These are phyloP conservation scores for Aspergillus cejpii DNA, from an alignment of 2,329 filamentous ascomycete species.

Conservation along the genomic window DNA sequence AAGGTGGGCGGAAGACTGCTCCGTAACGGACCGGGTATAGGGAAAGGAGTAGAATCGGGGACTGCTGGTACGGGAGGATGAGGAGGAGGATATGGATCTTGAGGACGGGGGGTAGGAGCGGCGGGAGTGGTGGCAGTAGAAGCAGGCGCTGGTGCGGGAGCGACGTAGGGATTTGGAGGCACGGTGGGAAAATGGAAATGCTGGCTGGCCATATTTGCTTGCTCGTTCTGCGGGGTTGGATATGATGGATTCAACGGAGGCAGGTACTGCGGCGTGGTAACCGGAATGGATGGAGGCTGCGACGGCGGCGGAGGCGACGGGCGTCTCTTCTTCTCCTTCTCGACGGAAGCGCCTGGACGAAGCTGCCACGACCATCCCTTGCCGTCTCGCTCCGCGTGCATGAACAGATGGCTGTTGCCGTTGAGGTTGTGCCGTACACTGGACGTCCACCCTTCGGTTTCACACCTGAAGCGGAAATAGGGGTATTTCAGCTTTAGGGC, in stretches of 20 bases:
- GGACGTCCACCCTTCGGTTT: slow-evolving; percentile 59
- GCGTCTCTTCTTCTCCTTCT: slow-evolving; percentile 52
- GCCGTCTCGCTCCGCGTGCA: slow-evolving; percentile 54
- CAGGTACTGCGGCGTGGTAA: slow-evolving; percentile 32
- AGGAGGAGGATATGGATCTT: slow-evolving; percentile 20
- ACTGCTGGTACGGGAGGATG: slow-evolving; percentile 19
- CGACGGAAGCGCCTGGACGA: slow-evolving; percentile 53
- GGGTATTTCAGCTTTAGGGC: slow-evolving; percentile 58
- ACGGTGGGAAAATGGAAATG: slow-evolving; percentile 37
- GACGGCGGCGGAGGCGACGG: slow-evolving; percentile 37
- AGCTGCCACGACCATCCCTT: slow-evolving; percentile 61
- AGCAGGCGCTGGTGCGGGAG: slow-evolving; percentile 22
- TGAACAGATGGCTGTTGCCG: slow-evolving; percentile 52
- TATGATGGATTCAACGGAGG: slow-evolving; percentile 31
- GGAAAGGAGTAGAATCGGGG: slow-evolving; percentile 31
- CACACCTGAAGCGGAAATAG: slow-evolving; percentile 56
- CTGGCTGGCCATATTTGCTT: slow-evolving; percentile 28
- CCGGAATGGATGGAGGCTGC: slow-evolving; percentile 24
- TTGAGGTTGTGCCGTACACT: slow-evolving; percentile 60
- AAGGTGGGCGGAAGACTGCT: slow-evolving; percentile 38
- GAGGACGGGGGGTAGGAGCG: slow-evolving; percentile 14
- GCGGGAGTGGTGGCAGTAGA: slow-evolving; percentile 18
- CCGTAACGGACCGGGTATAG: slow-evolving; percentile 33
- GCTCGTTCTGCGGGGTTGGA: slow-evolving; percentile 23
- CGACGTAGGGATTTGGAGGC: slow-evolving; percentile 29